A percentile compares a stretch with the other conserved stretches of the same genome.
Evolutionary conservation across 1,284 basidiomycete species (phyloP).

Genomic region (Ustilago shanxiensis): DNA sequence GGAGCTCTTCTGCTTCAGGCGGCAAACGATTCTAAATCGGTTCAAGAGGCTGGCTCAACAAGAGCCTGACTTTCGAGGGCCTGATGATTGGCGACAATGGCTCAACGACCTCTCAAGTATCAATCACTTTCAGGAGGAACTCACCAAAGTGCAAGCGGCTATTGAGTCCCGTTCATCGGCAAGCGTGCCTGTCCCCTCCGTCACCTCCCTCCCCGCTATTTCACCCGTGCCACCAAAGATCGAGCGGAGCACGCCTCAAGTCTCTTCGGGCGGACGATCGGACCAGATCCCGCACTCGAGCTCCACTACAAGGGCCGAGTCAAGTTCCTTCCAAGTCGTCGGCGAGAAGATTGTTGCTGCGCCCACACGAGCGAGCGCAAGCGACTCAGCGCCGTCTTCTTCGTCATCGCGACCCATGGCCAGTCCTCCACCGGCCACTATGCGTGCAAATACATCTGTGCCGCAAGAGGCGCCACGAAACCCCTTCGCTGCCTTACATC

Average conservation of each 20-base stretch:
- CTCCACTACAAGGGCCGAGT: slow-evolving; percentile 1
- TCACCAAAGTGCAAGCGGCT: background rate
- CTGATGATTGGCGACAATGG: slow-evolving; percentile 6
- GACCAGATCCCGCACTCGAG: background rate
- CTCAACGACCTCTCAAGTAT: background rate
- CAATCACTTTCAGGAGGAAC: background rate
- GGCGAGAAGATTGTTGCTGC: slow-evolving; percentile 26
- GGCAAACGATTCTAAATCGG: background rate
- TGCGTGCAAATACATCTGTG: background rate
- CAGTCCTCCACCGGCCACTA: background rate
- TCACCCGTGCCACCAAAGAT: background rate
- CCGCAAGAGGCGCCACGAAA: background rate
- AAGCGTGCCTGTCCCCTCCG: background rate
- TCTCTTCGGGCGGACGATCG: background rate
- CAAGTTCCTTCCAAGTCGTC: slow-evolving; percentile 37
- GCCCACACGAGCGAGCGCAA: background rate
- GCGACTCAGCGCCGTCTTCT: background rate
- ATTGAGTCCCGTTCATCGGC: background rate
- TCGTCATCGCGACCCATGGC: background rate
- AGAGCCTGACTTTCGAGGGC: background rate
- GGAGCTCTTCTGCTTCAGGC: background rate
- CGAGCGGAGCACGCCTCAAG: background rate
- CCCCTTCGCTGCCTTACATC: background rate
- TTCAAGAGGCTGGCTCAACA: background rate
- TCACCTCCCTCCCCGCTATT: background rate